Evolutionary conservation across 768 basidiomycete species (phyloP).

Genomic region (Phanerochaete sordida): DNA sequence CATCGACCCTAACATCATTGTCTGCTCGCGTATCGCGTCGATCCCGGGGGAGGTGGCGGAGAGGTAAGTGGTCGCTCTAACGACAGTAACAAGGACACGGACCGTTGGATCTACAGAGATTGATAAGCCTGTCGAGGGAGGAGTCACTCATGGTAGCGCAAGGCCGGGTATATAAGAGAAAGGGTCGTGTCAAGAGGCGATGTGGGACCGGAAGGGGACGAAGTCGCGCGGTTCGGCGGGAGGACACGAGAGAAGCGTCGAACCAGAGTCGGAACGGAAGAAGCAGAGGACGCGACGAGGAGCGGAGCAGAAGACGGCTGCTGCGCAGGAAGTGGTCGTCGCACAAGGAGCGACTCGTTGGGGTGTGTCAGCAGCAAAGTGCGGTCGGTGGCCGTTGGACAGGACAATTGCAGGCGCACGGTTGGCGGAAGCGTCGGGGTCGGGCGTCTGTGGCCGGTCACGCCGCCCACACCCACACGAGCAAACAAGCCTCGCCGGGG

Average conservation of each 20-base stretch:
- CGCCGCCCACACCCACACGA: conserved; percentile 12
- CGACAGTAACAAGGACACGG: conserved; percentile 10
- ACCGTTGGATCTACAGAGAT: conserved; percentile 30
- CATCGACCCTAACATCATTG: conserved; percentile 78
- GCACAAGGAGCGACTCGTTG: background rate
- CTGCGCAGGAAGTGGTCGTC: background rate
- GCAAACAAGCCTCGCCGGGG: conserved; percentile 9
- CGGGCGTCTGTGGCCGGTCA: background rate
- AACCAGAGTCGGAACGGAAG: background rate
- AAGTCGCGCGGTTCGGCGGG: background rate
- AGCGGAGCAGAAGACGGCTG: background rate
- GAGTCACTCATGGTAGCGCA: conserved; percentile 24
- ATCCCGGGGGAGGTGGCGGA: conserved; percentile 1
- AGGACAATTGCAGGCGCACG: background rate
- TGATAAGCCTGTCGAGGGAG: conserved; percentile 24
- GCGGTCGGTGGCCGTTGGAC: background rate
- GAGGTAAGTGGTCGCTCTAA: background rate
- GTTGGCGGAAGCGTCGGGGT: background rate
- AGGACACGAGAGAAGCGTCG: background rate
- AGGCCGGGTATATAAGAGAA: conserved; percentile 7
- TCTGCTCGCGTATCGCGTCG: conserved; percentile 40
- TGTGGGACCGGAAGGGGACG: background rate
- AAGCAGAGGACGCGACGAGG: background rate
- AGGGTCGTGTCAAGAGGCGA: background rate
- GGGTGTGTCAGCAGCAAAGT: background rate